These are phyloP conservation scores for Rhizopogon vinicolor DNA, from an alignment of 768 basidiomycete species.

Conservation along the genomic window DNA sequence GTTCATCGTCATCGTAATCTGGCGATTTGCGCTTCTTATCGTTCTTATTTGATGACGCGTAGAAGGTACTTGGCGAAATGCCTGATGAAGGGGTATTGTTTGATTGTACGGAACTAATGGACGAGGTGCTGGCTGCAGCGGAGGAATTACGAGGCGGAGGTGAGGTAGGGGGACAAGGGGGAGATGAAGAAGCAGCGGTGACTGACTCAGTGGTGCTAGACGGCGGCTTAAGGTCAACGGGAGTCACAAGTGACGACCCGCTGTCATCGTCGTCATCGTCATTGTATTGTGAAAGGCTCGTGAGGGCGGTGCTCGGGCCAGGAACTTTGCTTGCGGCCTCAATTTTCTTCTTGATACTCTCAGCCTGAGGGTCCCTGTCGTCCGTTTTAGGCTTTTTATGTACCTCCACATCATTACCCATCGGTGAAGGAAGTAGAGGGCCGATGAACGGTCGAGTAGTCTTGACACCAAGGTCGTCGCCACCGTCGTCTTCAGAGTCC, in stretches of 20 bases:
- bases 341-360: conserved; percentile 49
- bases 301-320: conserved; percentile 29
- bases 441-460: conserved; percentile 56
- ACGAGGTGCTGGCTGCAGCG: conserved; percentile 5
- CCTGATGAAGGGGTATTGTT: conserved; percentile 17
- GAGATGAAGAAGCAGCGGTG: conserved; percentile 27
- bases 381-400: conserved; percentile 16
- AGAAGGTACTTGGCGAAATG: conserved; percentile 34
- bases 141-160: conserved; percentile 25
- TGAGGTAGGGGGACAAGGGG: conserved; percentile 28
- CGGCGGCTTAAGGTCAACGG: conserved; percentile 11
- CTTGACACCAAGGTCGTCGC: conserved; percentile 46
- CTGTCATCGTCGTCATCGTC: conserved; percentile 35
- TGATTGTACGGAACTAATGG: conserved; percentile 14
- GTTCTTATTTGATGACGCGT: conserved; percentile 23
- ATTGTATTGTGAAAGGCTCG: conserved; percentile 35
- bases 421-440: conserved; percentile 53
- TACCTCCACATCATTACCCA: conserved; percentile 18
- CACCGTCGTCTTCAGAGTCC: conserved; percentile 44
- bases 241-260: conserved; percentile 15
- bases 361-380: conserved; percentile 49
- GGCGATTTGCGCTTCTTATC: conserved; percentile 39
- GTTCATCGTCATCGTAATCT: conserved; percentile 24
- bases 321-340: conserved; percentile 27
- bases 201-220: conserved; percentile 16